Base-by-base conservation (phyloP, 768 basidiomycete genomes). In the Piloderma croceum region DNA sequence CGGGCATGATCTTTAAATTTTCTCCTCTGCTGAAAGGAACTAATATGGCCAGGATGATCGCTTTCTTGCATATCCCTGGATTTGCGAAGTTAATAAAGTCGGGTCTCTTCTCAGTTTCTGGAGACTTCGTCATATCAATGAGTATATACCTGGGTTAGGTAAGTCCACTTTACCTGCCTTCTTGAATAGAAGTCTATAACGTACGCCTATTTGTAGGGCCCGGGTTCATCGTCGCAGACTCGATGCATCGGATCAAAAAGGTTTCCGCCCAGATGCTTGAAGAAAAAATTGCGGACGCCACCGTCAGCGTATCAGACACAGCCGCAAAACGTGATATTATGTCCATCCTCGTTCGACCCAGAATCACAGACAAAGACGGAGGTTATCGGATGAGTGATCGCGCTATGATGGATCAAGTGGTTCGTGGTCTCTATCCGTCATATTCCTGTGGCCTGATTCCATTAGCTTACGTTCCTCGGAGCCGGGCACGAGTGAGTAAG, bases 371-470 rank as follows among this genome's bases (percentile, higher is more conserved):
- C 20, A 22, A 29, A 9, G 62, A 59, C 22, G 59, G 58, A 12
- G 48, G 43, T 11, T 72, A 70, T 46, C 48, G 55, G 6, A 70
- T 74, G 70, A 68, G 62, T 19, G 70, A 74, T 43, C 50, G 59
- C 33, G 68, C 63, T 11, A 70, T 74, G 68, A 69, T 74, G 57
- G 71, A 73, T 37, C 74, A 76, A 61, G 70, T 75, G 31, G 71
- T 73, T 18, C 12, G 65, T 43, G 7, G 11, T 23, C 23, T 6
- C 32, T 39, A 23, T 31, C 39, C 17, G 33, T 41, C 19, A n/a
- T 34, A 25, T 23, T 12, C 10, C n/a, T 12, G 4, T 4, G 3
- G 3, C 6, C 17, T 20, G 15, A 21, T 15, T 18, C n/a, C 7
- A 5, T 23, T 36, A 71, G 69, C 48, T 74, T 7, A 74, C 73